These are phyloP conservation scores for Erysimum cheiri DNA, from an alignment of 441 rosid genomes.

Conservation along the genomic window DNA sequence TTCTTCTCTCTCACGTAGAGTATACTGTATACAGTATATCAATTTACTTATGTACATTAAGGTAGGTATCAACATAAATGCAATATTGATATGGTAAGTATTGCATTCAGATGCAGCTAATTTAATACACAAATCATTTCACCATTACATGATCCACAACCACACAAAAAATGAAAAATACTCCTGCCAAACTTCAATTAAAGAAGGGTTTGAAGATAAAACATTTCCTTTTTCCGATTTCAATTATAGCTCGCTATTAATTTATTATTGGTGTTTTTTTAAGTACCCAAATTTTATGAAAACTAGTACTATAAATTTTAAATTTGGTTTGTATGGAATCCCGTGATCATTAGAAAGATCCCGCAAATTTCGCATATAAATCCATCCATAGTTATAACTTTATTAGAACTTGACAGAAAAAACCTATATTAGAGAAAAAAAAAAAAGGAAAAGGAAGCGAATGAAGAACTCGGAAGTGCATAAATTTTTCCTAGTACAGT, in stretches of 20 bases:
- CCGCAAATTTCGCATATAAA: neutral
- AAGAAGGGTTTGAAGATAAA: neutral
- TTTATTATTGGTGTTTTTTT: neutral
- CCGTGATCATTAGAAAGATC: neutral
- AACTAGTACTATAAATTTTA: neutral
- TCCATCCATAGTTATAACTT: neutral
- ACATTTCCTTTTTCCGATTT: neutral
- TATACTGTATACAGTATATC: neutral
- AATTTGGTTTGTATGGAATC: too few relatives aligned
- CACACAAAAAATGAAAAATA: neutral
- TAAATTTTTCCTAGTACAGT: neutral
- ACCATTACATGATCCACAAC: neutral
- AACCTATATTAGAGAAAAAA: too few relatives aligned
- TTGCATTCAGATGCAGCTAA: neutral
- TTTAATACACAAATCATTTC: neutral
- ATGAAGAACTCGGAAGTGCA: neutral
- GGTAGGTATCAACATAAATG: neutral
- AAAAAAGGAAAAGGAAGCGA: too few relatives aligned
- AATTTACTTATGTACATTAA: neutral
- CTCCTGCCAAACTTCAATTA: neutral
- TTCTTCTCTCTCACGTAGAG: neutral
- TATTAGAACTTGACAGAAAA: too few relatives aligned
- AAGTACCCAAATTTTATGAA: neutral
- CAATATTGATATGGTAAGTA: neutral
- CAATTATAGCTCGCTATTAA: neutral